Evolutionary conservation across 257 asterid species (phyloP).

Genomic region (Solanum habrochaites): DNA sequence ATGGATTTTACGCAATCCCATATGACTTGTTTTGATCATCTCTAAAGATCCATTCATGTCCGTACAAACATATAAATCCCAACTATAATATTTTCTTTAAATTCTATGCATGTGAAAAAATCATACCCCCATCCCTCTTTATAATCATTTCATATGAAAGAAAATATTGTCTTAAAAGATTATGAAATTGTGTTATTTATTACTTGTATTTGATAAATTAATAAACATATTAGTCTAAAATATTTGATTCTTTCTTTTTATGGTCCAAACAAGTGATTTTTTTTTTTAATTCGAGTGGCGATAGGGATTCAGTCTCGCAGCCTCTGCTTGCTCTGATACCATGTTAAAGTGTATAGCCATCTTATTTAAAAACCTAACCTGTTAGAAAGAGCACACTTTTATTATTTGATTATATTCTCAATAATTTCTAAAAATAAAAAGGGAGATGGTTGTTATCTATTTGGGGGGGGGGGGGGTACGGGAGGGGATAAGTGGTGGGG

Average conservation of each 20-base stretch:
- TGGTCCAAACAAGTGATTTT: too few species aligned
- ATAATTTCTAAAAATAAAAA: background rate
- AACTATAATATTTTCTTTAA: background rate
- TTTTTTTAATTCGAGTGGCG: too few species aligned
- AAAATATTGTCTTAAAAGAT: background rate
- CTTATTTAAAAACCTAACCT: too few species aligned
- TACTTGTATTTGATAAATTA: background rate
- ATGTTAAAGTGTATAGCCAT: too few species aligned
- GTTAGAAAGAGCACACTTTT: too few species aligned
- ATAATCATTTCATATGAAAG: background rate
- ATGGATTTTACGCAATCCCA: background rate
- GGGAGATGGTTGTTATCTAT: too few species aligned
- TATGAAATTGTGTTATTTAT: too few species aligned
- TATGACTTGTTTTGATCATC: background rate
- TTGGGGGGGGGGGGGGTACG: too few species aligned
- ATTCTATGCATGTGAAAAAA: background rate
- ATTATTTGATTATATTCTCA: too few species aligned
- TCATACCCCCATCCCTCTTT: background rate
- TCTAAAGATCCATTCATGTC: constrained; percentile 2
- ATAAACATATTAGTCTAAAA: background rate
- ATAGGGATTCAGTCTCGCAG: too few species aligned
- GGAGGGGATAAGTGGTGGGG: background rate
- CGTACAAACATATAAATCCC: background rate
- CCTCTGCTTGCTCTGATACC: too few species aligned
- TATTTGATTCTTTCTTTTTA: too few species aligned